Base-by-base conservation (phyloP, 2,329 filamentous ascomycete species). In the Pyrenophora teres region DNA sequence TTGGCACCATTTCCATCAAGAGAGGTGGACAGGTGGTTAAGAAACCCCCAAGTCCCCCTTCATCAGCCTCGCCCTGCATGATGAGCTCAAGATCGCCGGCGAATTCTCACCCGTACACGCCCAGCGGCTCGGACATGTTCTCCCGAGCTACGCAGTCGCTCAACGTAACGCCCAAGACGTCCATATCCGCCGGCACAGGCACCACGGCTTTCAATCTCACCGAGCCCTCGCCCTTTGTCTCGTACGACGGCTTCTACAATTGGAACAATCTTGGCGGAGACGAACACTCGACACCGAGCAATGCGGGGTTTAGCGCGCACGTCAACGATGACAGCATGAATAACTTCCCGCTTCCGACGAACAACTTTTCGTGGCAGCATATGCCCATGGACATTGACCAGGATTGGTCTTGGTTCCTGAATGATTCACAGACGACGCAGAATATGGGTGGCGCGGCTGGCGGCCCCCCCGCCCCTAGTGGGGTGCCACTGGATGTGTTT, bases 301-400 rank as follows among this genome's bases (percentile, higher is more conserved):
- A 19, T 36, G 37, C 41, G 12, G 40, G 40, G 3, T 47, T 61
- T 16, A 58, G 50, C 32, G 52, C 58, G 1, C 58, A 69, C 31
- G 56, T 72, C 50, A 68, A 67, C 43, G 69, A 71, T 50, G 70
- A 69, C 33, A 52, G 48, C 27, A 66, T 70, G 63, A 63, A 48
- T 33, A 68, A 65, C 32, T 72, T 68, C 56, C 64, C 64, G 7
- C 59, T 69, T 4, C 67, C 70, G 21, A 71, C 67, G 8, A 73
- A 70, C 37, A 72, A 69, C 52, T 73, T 73, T 51, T 60, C 50
- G 2, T 74, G 72, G 73, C 71, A 74, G 54, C 73, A 72, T 32
- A 69, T 73, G 64, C 70, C 70, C 31, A 74, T 74, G 70, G 71
- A 74, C 27, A 73, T 74, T 40, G 72, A 75, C 40, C 73, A 75